These are phyloP conservation scores for Calonectria pseudoreteaudii DNA, from an alignment of 2,329 filamentous ascomycete species.

Conservation along the genomic window DNA sequence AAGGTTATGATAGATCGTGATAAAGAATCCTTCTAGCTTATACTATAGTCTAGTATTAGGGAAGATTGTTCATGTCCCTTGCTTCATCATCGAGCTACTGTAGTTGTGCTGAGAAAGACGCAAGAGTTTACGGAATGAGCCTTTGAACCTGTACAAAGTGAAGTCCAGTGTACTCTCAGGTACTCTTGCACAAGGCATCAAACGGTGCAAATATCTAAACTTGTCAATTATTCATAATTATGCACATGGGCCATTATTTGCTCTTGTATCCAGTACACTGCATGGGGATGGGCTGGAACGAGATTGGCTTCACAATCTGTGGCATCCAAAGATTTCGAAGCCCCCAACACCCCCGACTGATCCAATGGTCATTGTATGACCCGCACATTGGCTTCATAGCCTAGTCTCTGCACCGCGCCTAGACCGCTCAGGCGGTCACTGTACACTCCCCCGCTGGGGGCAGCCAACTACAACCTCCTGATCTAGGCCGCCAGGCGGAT, in stretches of 20 bases:
- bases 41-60: too few relatives aligned
- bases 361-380: not conserved
- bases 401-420: not conserved
- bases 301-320: not conserved
- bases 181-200: not conserved
- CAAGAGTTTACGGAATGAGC: not conserved
- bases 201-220: not conserved
- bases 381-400: not conserved
- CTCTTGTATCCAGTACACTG: not conserved
- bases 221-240: not conserved
- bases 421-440: not conserved
- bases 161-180: not conserved
- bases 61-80: not conserved
- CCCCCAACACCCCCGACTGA: not conserved
- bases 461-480: not conserved
- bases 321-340: not conserved
- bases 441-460: not conserved
- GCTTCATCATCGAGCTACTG: not conserved
- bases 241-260: not conserved
- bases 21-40: not conserved
- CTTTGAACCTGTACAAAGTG: not conserved
- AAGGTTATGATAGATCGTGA: not conserved
- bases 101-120: not conserved
- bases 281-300: not conserved
- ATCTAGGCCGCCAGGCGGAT: not conserved